Conservation (phyloP, 768 basidiomycete genomes). For the Lactarius sanguifluus region DNA sequence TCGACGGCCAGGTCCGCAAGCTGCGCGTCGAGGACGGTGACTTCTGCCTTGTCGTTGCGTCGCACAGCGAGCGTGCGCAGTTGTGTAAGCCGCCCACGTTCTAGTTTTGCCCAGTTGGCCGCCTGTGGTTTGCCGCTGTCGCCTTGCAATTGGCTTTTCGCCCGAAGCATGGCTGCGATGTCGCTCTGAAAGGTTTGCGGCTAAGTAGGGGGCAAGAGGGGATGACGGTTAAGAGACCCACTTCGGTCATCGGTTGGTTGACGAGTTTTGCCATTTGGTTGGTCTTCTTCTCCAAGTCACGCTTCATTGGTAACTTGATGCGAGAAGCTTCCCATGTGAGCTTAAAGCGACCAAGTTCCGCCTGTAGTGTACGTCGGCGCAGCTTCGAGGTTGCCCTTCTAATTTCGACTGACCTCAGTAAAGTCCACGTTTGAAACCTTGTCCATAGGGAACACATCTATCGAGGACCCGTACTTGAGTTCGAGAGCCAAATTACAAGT, state of each 20-base stretch:
- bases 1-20: conserved; percentile 52
- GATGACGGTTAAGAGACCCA: conserved; percentile 28
- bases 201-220: not conserved
- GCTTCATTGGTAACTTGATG: conserved; percentile 65
- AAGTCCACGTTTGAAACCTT: conserved; percentile 79
- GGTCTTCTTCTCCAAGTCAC: conserved; percentile 62
- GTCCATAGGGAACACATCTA: conserved; percentile 70
- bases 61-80: conserved; percentile 72
- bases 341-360: conserved; percentile 67
- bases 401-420: conserved; percentile 48
- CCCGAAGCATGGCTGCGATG: conserved; percentile 72
- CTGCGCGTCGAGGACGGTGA: conserved; percentile 58
- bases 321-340: conserved; percentile 49
- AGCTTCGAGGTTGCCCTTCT: not conserved
- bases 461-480: conserved; percentile 73
- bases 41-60: conserved; percentile 67
- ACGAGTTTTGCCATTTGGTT: conserved; percentile 59
- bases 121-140: conserved; percentile 37
- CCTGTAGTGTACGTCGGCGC: conserved; percentile 41
- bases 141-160: conserved; percentile 47
- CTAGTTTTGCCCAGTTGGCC: conserved; percentile 46
- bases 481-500: conserved; percentile 63
- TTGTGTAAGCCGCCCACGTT: conserved; percentile 66
- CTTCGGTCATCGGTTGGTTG: conserved; percentile 76
- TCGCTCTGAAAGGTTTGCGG: conserved; percentile 59